Base-by-base conservation (phyloP, 2,329 filamentous ascomycete genomes). In the Juglanconis oblonga region DNA sequence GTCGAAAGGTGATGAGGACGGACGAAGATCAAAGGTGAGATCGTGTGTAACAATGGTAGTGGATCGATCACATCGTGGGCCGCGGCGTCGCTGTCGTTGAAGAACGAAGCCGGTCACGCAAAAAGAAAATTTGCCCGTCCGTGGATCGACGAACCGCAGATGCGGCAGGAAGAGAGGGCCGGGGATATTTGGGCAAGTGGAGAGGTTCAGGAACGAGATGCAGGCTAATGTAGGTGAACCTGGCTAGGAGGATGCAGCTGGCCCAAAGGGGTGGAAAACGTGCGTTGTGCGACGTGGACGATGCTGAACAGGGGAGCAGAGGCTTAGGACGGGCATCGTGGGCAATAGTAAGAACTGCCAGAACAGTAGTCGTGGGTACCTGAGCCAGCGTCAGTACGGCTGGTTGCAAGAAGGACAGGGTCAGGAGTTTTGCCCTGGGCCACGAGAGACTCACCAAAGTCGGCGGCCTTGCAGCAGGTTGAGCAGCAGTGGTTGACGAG, bases 401-500 rank as follows among this genome's bases (percentile, higher is more conserved):
- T 40, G 29, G 35, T 35, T 33, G n/a, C 31, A 40, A 24, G 35
- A 24, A 29, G 17, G 17, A 6, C 13, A 24, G 9, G 7, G 17
- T n/a, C 44, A 29, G 13, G 17, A 47, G 5, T 4, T 47, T 47
- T 6, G 5, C 14, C 40, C 5, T 44, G 40, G 5, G 14, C n/a
- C n/a, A 17, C 3, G 36, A 24, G 17, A 32, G 29, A 54, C 61
- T 29, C 42, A 62, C 79, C 79, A 58, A 77, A 78, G 67, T 81
- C 78, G 57, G 77, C 74, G 38, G 77, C 77, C 66, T 77, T 79
- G 73, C 80, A 82, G 72, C 80, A 82, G 65, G 76, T 80, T 32
- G 75, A 75, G 73, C 80, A 82, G 77, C 80, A 82, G 65, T 75
- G 67, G 71, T 79, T 74, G 72, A 81, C 76, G 59, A 80, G 77